Percentiles rank a stretch among this genome's conserved stretches.
Conservation (phyloP, 805 yeast genomes). For the Zygosaccharomyces pseudorouxii region DNA sequence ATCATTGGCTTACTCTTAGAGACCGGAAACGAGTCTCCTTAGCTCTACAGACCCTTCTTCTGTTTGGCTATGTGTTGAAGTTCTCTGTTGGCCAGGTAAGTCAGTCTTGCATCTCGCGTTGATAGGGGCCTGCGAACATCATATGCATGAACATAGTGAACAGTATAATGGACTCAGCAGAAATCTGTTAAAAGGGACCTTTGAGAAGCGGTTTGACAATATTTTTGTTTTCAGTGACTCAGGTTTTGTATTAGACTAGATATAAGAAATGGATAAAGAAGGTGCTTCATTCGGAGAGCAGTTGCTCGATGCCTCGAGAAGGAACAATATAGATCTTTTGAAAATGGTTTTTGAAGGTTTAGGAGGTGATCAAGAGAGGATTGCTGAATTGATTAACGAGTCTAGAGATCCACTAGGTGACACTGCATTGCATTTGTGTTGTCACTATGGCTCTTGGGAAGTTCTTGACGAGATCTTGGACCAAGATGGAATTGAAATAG, state of each 20-base stretch:
- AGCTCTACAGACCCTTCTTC: neutral
- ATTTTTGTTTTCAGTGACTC: neutral
- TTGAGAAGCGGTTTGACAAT: neutral
- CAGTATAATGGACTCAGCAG: neutral
- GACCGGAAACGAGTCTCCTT: neutral
- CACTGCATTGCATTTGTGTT: slow-evolving; percentile 76
- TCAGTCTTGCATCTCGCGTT: slow-evolving; percentile 2
- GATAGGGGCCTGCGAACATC: slow-evolving; percentile 5
- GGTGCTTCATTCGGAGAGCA: slow-evolving; percentile 82
- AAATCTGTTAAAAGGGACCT: neutral
- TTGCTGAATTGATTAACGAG: slow-evolving; percentile 55
- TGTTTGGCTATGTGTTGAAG: neutral
- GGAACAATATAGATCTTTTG: slow-evolving; percentile 79
- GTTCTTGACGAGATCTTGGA: slow-evolving; percentile 77
- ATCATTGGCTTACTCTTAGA: neutral
- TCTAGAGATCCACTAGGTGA: slow-evolving; percentile 75
- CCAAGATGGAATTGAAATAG: slow-evolving; percentile 77
- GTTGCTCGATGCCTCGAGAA: slow-evolving; percentile 77
- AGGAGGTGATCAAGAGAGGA: slow-evolving; percentile 30
- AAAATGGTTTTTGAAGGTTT: slow-evolving; percentile 48
- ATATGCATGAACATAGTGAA: neutral
- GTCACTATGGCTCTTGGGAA: slow-evolving; percentile 79
- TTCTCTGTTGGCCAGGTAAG: neutral
- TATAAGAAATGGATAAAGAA: slow-evolving; percentile 31
- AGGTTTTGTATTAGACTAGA: neutral